A percentile compares a stretch with the other conserved stretches of the same genome.
Evolutionary conservation across 352 stramenopile species (phyloP).

Genomic region (Pythium scleroteichum): DNA sequence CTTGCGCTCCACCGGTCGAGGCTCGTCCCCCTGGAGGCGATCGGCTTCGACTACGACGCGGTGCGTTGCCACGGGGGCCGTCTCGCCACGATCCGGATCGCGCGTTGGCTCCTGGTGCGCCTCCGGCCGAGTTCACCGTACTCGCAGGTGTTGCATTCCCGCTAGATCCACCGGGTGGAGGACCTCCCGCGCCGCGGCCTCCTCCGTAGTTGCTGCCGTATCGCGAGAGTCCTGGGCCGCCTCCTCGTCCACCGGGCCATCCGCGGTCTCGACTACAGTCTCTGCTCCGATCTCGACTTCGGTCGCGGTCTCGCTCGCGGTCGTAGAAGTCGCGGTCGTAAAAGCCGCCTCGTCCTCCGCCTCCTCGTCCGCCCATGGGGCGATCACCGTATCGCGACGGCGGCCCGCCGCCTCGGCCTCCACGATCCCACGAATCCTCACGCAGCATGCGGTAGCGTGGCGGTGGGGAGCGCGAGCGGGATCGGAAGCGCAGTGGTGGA

Average conservation of each 20-base stretch:
- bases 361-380: slow-evolving; percentile 18
- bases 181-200: slow-evolving; percentile 6
- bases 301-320: slow-evolving; percentile 20
- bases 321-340: slow-evolving; percentile 34
- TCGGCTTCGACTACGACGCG: slow-evolving; percentile 20
- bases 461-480: slow-evolving; percentile 58
- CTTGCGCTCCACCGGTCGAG: not conserved
- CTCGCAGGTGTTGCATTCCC: not conserved
- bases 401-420: slow-evolving; percentile 12
- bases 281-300: slow-evolving; percentile 24
- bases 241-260: slow-evolving; percentile 11
- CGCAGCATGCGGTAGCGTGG: slow-evolving; percentile 50
- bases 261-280: slow-evolving; percentile 12
- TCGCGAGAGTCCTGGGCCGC: slow-evolving; percentile 10
- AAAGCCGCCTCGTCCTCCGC: slow-evolving; percentile 33
- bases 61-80: slow-evolving; percentile 6
- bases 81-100: slow-evolving; percentile 20
- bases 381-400: slow-evolving; percentile 30
- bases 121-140: not conserved
- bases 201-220: slow-evolving; percentile 28
- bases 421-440: slow-evolving; percentile 26
- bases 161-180: not conserved
- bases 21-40: slow-evolving; percentile 9
- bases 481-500: slow-evolving; percentile 32
- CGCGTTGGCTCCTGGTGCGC: not conserved